phyloP scores from a whole-genome alignment of 768 basidiomycete species.

The Collybia sordida region DNA sequence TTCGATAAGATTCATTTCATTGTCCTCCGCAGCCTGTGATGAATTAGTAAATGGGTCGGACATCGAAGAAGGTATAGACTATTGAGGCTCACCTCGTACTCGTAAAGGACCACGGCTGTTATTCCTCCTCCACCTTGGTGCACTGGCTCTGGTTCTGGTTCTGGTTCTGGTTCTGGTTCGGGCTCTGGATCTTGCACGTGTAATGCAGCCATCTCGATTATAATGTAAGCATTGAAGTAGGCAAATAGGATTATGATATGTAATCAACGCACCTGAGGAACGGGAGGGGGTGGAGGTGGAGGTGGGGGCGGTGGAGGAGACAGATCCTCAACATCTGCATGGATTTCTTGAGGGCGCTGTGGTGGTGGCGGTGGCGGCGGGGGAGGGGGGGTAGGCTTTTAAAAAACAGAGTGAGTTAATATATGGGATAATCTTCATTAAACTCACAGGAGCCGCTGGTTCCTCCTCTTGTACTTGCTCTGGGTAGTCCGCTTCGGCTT shows the following conservation, averaged over 20 bases:
- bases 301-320: constrained; percentile 48
- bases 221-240: neutral
- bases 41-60: neutral
- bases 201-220: constrained; percentile 29
- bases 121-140: constrained; percentile 45
- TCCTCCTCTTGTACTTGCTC: constrained; percentile 23
- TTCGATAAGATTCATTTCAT: constrained; percentile 79
- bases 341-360: constrained; percentile 25
- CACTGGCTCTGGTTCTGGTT: constrained; percentile 31
- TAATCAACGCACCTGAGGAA: constrained; percentile 28
- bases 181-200: constrained; percentile 23
- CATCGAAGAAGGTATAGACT: neutral
- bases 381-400: constrained; percentile 28
- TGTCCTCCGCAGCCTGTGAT: constrained; percentile 75
- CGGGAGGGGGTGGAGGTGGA: constrained; percentile 49
- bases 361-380: constrained; percentile 39
- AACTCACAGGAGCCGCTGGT: constrained; percentile 17
- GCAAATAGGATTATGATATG: neutral
- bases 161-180: constrained; percentile 39
- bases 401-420: neutral
- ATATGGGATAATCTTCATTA: too few species aligned
- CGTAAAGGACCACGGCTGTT: constrained; percentile 77
- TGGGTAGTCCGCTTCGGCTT: neutral
- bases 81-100: constrained; percentile 61
- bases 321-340: constrained; percentile 17